Percentiles rank a stretch among this genome's conserved stretches.
Conservation (phyloP, 2,329 filamentous ascomycete genomes). For the Fusarium dlaminii region DNA sequence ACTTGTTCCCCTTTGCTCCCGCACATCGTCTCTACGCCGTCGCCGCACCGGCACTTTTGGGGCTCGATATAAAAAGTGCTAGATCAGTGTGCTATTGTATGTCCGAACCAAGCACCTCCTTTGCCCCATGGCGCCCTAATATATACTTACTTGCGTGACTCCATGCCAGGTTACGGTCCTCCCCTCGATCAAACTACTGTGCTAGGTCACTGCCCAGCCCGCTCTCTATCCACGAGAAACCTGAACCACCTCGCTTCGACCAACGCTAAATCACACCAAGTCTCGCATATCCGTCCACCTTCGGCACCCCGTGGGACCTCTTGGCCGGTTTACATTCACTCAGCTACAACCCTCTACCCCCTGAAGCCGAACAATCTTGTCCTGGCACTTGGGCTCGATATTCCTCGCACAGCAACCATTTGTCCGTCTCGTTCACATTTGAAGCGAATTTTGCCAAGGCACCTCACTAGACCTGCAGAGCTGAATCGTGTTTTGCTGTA, state of each 20-base stretch:
- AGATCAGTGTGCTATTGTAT: conserved; percentile 10
- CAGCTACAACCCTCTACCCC: conserved; percentile 25
- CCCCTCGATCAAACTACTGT: conserved; percentile 26
- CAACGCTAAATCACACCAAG: conserved; percentile 36
- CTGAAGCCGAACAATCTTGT: conserved; percentile 23
- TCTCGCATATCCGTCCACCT: conserved; percentile 30
- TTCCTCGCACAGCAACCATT: conserved; percentile 8
- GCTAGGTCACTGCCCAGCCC: conserved; percentile 25
- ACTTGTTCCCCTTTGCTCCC: conserved; percentile 40
- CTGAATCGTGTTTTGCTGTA: background rate
- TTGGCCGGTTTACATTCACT: conserved; percentile 15
- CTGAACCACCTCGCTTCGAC: conserved; percentile 28
- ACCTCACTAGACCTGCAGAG: background rate
- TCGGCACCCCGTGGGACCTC: conserved; percentile 28
- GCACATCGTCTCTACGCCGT: conserved; percentile 38
- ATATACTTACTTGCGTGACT: conserved; percentile 32
- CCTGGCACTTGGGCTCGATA: background rate
- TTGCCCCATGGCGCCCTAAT: conserved; percentile 19
- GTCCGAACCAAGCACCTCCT: background rate
- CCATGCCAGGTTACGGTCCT: conserved; percentile 31
- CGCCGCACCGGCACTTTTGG: conserved; percentile 34
- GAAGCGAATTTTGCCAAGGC: background rate
- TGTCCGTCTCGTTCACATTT: background rate
- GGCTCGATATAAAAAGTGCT: conserved; percentile 16
- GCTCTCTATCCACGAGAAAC: conserved; percentile 28